Base-by-base conservation (phyloP, 179 eudicot species). In the Actinidia arguta region DNA sequence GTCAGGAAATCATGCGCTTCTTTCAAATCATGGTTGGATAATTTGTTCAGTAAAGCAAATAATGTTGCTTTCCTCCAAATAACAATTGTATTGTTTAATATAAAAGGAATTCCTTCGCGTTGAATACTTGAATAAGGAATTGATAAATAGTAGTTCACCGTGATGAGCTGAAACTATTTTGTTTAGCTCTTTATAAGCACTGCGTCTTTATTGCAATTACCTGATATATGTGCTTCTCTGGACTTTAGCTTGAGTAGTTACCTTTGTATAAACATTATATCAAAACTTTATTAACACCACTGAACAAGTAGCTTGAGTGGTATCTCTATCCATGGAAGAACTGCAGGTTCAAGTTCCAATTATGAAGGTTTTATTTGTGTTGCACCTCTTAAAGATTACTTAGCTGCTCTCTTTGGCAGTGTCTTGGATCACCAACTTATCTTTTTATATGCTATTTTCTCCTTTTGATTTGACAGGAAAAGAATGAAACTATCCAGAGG, bases 401-500 rank as follows among this genome's bases (percentile, higher is more conserved):
- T 25, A 47, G 5, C 52, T 78, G 67, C 17, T 47, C 31, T 18
- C 20, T 55, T 7, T 52, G 50, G 39, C 10, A 46, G 17, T 74
- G 69, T 39, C 36, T 46, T 79, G 50, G 64, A 20, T 75, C 11
- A 4, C 31, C 44, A 56, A 51, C 58, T 73, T 39, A 7, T 55
- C 31, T 27, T 46, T 27, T 59, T 9, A 16, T 69, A 47, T 78
- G 55, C 81, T 63, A 54, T 59, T 78, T 79, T 56, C 78, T 56
- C 48, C 67, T 74, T 27, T 77, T 46, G 44, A 18, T 82, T 79
- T 66, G 61, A 44, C 78, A 92, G 97, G 97, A 93, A 76, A 93
- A 91, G 85, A 93, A 80, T 88, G 88, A 80, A 82, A 75, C 77
- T 79, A 61, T 88, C 59, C 91, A 88, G 82, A 88, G 83, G 83